Evolutionary conservation across 2,329 filamentous ascomycete species (phyloP).

Genomic region (Apiospora aurea): DNA sequence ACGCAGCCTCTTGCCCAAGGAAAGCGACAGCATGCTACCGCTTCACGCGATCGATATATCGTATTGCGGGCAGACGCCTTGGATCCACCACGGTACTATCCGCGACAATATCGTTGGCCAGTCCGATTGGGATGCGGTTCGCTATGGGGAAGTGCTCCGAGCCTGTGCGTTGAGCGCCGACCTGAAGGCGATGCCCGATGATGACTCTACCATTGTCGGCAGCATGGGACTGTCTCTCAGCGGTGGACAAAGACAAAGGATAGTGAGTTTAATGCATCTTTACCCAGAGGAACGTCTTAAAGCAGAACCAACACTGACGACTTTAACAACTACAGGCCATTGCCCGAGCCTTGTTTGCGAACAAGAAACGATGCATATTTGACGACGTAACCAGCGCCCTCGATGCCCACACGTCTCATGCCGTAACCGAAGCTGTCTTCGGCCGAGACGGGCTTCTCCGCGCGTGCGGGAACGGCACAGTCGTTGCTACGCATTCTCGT

Average conservation of each 20-base stretch:
- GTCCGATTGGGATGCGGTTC: conserved; percentile 15
- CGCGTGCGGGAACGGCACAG: no score
- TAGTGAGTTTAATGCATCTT: no score
- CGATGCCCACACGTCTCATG: conserved; percentile 13
- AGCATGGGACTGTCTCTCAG: no score
- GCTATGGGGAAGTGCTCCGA: conserved; percentile 10
- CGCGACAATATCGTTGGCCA: conserved; percentile 23
- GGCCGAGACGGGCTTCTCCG: not conserved
- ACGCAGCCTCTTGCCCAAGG: not conserved
- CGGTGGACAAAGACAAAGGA: no score
- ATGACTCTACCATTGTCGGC: no score
- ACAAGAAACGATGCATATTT: conserved; percentile 1
- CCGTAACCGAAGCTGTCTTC: conserved; percentile 6
- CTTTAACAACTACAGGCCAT: not conserved
- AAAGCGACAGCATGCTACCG: not conserved
- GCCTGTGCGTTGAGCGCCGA: not conserved
- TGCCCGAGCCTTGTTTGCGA: conserved; percentile 22
- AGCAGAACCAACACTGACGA: no score
- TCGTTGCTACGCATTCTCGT: no score
- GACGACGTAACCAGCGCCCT: conserved; percentile 24
- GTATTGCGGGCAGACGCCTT: conserved; percentile 23
- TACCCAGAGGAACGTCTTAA: no score
- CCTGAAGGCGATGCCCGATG: no score
- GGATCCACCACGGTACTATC: conserved; percentile 21
- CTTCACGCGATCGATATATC: conserved; percentile 15